These are phyloP conservation scores for Torrubiella hemipterigena DNA, from an alignment of 2,329 filamentous ascomycete species.

Conservation along the genomic window DNA sequence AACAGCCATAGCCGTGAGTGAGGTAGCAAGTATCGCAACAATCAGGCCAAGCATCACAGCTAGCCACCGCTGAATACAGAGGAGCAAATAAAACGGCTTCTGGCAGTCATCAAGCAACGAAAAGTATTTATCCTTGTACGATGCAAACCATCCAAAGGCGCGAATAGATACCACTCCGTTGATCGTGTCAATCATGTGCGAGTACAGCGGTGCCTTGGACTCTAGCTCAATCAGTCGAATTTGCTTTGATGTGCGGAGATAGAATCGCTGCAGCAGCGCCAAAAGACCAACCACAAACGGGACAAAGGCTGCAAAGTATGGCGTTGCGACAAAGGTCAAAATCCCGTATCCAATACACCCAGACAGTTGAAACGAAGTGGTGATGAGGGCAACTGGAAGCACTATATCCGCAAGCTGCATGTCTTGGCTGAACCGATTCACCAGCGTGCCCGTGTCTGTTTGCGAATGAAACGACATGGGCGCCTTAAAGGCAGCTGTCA, in stretches of 20 bases:
- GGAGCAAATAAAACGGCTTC: conserved; percentile 39
- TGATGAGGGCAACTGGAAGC: conserved; percentile 2
- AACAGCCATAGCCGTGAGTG: conserved; percentile 30
- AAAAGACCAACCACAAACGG: conserved; percentile 1
- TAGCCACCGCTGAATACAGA: conserved; percentile 40
- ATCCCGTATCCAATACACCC: conserved; percentile 1
- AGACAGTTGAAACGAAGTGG: conserved; percentile 1
- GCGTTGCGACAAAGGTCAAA: conserved; percentile 4
- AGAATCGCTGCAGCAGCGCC: conserved; percentile 5
- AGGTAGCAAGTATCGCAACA: conserved; percentile 27
- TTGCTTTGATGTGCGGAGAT: conserved; percentile 6
- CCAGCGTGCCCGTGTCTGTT: conserved; percentile 5
- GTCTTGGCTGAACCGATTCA: conserved; percentile 11
- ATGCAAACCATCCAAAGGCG: conserved; percentile 37
- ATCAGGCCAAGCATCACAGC: conserved; percentile 32
- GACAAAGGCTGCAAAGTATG: conserved; percentile 4
- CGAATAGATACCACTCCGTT: conserved; percentile 32
- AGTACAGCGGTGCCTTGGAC: conserved; percentile 19
- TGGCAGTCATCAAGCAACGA: conserved; percentile 35
- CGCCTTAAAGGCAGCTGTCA: conserved; percentile 2
- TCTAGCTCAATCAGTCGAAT: conserved; percentile 14
- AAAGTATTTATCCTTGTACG: conserved; percentile 28
- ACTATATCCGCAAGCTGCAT: conserved; percentile 6
- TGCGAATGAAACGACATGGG: conserved; percentile 4
- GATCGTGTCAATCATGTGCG: conserved; percentile 28